Conservation (phyloP, 768 basidiomycete species). For the Amanita polypyramis region DNA sequence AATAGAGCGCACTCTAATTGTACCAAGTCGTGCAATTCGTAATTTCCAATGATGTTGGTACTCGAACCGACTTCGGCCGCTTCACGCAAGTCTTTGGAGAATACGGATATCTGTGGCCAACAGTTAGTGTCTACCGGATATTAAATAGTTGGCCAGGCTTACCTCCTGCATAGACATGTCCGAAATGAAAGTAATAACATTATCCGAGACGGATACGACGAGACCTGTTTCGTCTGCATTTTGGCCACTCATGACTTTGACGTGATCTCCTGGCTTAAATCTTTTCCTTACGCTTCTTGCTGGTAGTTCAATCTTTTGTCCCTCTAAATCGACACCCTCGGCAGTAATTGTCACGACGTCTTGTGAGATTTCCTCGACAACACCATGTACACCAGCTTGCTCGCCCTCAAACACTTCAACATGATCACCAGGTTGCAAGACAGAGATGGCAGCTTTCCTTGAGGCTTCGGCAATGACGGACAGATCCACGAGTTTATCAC, state of each 20-base stretch:
- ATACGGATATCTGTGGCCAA: slow-evolving; percentile 73
- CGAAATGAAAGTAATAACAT: slow-evolving; percentile 92
- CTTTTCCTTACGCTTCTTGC: slow-evolving; percentile 86
- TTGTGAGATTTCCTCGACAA: slow-evolving; percentile 79
- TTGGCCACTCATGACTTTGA: slow-evolving; percentile 95
- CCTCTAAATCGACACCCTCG: slow-evolving; percentile 73
- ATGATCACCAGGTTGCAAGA: slow-evolving; percentile 95
- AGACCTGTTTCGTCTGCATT: slow-evolving; percentile 94
- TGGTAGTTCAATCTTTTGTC: slow-evolving; percentile 77
- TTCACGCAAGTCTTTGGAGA: slow-evolving; percentile 93
- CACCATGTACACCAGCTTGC: slow-evolving; percentile 86
- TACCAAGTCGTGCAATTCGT: slow-evolving; percentile 93
- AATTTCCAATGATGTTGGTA: slow-evolving; percentile 83
- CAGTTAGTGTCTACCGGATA: slow-evolving; percentile 1
- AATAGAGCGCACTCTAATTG: slow-evolving; percentile 76
- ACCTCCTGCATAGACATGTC: slow-evolving; percentile 97
- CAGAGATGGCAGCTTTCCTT: slow-evolving; percentile 80
- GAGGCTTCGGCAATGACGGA: slow-evolving; percentile 90
- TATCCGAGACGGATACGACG: slow-evolving; percentile 84
- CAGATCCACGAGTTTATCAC: slow-evolving; percentile 70
- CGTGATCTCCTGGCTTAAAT: slow-evolving; percentile 96
- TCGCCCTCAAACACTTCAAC: slow-evolving; percentile 97
- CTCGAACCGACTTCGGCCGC: slow-evolving; percentile 96
- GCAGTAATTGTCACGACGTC: slow-evolving; percentile 84
- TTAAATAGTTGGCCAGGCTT: slow-evolving; percentile 8